These are phyloP conservation scores for Monosporascus sp. DNA, from an alignment of 2,329 filamentous ascomycete species.

Conservation along the genomic window DNA sequence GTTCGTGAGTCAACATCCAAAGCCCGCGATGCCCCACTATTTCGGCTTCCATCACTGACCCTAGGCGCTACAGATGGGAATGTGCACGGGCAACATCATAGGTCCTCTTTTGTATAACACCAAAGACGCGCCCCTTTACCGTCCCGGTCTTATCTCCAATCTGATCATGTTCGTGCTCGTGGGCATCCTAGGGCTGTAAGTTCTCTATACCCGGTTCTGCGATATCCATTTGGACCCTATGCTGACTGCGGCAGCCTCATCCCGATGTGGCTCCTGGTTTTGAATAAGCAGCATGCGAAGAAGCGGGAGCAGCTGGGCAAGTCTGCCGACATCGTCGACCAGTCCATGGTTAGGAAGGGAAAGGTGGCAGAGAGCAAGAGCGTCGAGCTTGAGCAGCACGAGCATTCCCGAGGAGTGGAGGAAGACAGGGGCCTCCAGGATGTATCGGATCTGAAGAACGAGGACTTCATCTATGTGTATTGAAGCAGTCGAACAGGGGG, in stretches of 20 bases:
- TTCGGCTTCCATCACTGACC: background rate
- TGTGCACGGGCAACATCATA: slow-evolving; percentile 59
- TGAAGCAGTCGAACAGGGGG: slow-evolving; percentile 1
- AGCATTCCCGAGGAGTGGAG: slow-evolving; percentile 18
- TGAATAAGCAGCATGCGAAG: slow-evolving; percentile 45
- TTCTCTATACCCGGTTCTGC: slow-evolving; percentile 1
- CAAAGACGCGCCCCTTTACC: slow-evolving; percentile 52
- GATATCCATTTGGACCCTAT: slow-evolving; percentile 16
- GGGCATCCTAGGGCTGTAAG: slow-evolving; percentile 36
- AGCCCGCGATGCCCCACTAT: background rate
- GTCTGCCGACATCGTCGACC: slow-evolving; percentile 42
- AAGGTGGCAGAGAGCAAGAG: slow-evolving; percentile 26
- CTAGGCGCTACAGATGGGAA: slow-evolving; percentile 36
- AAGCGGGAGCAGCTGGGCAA: slow-evolving; percentile 45
- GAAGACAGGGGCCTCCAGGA: slow-evolving; percentile 51
- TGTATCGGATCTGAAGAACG: slow-evolving; percentile 60
- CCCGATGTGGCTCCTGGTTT: slow-evolving; percentile 33
- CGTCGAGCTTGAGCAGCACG: slow-evolving; percentile 28
- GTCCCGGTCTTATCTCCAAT: slow-evolving; percentile 52
- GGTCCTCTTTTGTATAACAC: slow-evolving; percentile 58
- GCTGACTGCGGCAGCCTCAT: slow-evolving; percentile 15
- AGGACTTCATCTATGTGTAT: slow-evolving; percentile 55
- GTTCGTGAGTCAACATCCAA: slow-evolving; percentile 28
- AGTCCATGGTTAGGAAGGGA: slow-evolving; percentile 27
- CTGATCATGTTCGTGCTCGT: slow-evolving; percentile 55